Conservation (phyloP, 352 stramenopile genomes). For the Blastocystis sp. region DNA sequence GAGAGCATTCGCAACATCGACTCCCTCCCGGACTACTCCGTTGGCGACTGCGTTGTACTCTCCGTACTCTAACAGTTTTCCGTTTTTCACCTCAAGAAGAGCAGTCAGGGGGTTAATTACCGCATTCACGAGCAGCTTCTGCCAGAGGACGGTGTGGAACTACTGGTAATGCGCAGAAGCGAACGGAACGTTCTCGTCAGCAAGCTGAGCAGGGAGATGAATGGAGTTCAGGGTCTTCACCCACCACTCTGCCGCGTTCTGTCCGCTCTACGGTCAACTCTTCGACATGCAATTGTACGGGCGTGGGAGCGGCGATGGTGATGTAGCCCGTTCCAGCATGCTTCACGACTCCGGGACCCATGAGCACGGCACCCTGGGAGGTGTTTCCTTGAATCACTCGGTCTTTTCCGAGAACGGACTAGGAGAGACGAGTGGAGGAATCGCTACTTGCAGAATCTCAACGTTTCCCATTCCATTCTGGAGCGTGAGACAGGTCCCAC, state of each 20-base stretch:
- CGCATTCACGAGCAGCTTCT: constrained; percentile 62
- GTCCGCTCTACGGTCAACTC: background rate
- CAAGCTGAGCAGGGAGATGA: background rate
- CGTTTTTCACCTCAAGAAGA: constrained; percentile 29
- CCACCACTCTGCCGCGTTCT: constrained; percentile 35
- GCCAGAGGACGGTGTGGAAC: constrained; percentile 40
- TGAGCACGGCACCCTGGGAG: constrained; percentile 53
- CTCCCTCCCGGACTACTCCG: constrained; percentile 39
- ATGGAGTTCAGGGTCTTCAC: constrained; percentile 34
- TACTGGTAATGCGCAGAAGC: background rate
- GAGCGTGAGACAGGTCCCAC: constrained; percentile 56
- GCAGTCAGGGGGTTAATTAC: constrained; percentile 47
- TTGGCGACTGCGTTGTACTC: background rate
- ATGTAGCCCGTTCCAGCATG: constrained; percentile 64
- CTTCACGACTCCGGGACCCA: constrained; percentile 32
- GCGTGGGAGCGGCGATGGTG: constrained; percentile 33
- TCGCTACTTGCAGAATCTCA: constrained; percentile 48
- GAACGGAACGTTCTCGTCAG: background rate
- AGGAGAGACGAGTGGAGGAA: background rate
- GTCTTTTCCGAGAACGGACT: constrained; percentile 45
- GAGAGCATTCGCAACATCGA: background rate
- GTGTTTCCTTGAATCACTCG: constrained; percentile 63
- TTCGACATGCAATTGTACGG: background rate
- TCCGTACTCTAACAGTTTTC: background rate
- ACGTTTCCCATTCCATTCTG: constrained; percentile 70